A percentile compares a stretch with the other conserved stretches of the same genome.
Evolutionary conservation across 2,329 filamentous ascomycete genomes (phyloP).

Genomic region (Aspergillus pseudotamarii): DNA sequence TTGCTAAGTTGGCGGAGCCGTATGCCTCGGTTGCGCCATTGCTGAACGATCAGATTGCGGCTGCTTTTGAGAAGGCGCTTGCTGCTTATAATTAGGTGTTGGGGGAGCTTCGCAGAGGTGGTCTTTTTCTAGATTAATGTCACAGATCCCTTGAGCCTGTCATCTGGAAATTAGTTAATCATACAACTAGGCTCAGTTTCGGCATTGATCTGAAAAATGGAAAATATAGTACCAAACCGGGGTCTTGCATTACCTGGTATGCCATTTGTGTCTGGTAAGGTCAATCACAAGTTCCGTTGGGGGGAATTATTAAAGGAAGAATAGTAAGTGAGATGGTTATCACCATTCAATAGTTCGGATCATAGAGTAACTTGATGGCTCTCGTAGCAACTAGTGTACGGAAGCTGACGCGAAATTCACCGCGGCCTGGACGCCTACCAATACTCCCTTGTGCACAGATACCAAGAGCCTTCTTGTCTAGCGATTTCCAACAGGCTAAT

Average conservation of each 20-base stretch:
- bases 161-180: neutral
- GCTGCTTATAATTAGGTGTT: conserved; percentile 10
- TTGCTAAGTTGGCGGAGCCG: conserved; percentile 15
- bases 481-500: neutral
- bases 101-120: neutral
- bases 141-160: neutral
- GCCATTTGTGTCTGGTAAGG: neutral
- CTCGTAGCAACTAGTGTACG: no score
- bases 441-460: no score
- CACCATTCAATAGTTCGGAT: no score
- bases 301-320: no score
- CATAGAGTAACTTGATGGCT: no score
- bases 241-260: neutral
- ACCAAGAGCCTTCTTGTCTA: neutral
- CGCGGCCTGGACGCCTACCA: no score
- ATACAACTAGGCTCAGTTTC: neutral
- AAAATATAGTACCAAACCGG: no score
- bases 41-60: conserved; percentile 18
- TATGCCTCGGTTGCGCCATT: conserved; percentile 21
- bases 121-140: neutral
- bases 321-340: no score
- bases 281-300: neutral
- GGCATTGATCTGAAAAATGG: no score
- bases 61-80: conserved; percentile 20
- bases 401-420: no score